Base-by-base conservation (phyloP, 164 flowering plant species). In the Aristolochia californica region DNA sequence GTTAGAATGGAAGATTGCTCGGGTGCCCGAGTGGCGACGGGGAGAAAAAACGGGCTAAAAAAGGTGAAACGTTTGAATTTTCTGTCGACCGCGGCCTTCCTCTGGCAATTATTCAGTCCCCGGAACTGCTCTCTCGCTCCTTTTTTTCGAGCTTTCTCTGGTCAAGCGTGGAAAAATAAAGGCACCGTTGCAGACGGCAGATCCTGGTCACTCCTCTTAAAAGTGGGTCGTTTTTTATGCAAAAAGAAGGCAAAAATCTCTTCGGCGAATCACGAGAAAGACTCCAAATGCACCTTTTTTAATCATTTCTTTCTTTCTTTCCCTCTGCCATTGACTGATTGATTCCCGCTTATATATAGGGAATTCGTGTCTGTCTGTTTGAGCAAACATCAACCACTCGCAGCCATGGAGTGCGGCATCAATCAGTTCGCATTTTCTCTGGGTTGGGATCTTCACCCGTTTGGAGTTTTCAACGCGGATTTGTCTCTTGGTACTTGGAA, bases 361-460 rank as follows among this genome's bases (percentile, higher is more conserved):
- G 20, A 17, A 1, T 54, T 30, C 17, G n/a, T n/a, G n/a, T n/a
- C n/a, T n/a, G n/a, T n/a, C n/a, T n/a, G n/a, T n/a, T n/a, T n/a
- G n/a, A n/a, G n/a, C n/a, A n/a, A n/a, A n/a, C n/a, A n/a, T n/a
- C n/a, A n/a, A n/a, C n/a, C n/a, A 34, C 1, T 34, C 8, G 34
- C n/a, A 26, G 44, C 26, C 27, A 62, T 45, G 62, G 63, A 43
- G 17, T 51, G 7, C 28, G 63, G 51, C 21, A 60, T 57, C 47
- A 66, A 44, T 62, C 48, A 43, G 34, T 24, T 27, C 54, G 40
- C 62, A 25, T 57, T 27, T 24, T 40, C 44, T 38, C 43, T 53
- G 22, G 66, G 50, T 63, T 64, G 68, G 68, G 68, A 69, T 69
- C 62, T 64, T 47, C 72, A 61, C 24, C 45, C 25, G 49, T 64